Conservation (phyloP, 306 rosid species). For the Clitoria ternatea region DNA sequence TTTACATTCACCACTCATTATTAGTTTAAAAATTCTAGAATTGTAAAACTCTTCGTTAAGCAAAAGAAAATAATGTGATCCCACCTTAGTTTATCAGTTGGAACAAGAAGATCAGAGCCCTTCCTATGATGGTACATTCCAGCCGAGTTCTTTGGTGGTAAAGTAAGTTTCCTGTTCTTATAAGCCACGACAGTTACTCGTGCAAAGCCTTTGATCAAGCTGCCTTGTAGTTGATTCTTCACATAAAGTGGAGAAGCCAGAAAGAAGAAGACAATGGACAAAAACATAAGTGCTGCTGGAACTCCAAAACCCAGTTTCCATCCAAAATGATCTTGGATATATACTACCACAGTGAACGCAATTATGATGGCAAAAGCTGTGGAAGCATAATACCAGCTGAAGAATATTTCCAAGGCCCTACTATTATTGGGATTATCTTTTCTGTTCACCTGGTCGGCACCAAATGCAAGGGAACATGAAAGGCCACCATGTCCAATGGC, state of each 20-base stretch:
- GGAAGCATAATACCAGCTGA: constrained; percentile 63
- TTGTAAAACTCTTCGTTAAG: too few relatives aligned
- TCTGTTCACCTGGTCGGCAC: constrained; percentile 60
- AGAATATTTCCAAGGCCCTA: constrained; percentile 53
- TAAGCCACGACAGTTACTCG: constrained; percentile 46
- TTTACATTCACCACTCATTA: too few relatives aligned
- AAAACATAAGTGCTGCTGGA: constrained; percentile 54
- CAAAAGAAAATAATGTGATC: background rate
- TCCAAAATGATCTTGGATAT: constrained; percentile 55
- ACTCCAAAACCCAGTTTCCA: constrained; percentile 73
- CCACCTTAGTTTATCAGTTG: constrained; percentile 60
- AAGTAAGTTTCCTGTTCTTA: constrained; percentile 43
- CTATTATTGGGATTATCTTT: constrained; percentile 44
- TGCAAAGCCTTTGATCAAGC: constrained; percentile 49
- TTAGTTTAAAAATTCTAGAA: too few relatives aligned
- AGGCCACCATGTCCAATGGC: constrained; percentile 68
- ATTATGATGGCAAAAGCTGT: constrained; percentile 39
- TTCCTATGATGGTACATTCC: constrained; percentile 35
- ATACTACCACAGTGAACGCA: constrained; percentile 58
- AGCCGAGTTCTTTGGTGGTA: constrained; percentile 28
- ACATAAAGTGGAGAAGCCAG: constrained; percentile 54
- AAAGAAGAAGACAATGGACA: constrained; percentile 43
- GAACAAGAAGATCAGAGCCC: constrained; percentile 42
- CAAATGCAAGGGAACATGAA: constrained; percentile 58
- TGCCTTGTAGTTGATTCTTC: constrained; percentile 38